phyloP scores from a whole-genome alignment of 2,329 filamentous ascomycete genomes.

The Penicillium sp. region DNA sequence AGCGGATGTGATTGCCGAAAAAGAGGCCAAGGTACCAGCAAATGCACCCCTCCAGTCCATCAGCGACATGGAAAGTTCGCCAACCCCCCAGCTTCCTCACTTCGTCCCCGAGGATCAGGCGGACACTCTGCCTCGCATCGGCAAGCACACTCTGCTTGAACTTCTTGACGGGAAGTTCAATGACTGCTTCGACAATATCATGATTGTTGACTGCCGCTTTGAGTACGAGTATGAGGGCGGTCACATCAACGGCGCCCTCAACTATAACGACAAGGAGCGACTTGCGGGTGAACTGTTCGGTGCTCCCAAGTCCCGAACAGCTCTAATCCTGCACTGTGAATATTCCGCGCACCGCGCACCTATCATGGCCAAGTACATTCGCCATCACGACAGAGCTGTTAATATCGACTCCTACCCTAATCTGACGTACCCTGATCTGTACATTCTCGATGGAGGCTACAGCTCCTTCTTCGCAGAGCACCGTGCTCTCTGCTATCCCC shows the following conservation, averaged over 20 bases:
- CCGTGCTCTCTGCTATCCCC: slow-evolving; percentile 82
- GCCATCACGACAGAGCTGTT: slow-evolving; percentile 81
- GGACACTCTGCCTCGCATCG: slow-evolving; percentile 88
- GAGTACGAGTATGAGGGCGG: slow-evolving; percentile 98
- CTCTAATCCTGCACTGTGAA: slow-evolving; percentile 96
- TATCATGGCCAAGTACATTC: slow-evolving; percentile 93
- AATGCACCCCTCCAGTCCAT: slow-evolving; percentile 71
- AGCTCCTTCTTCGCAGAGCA: slow-evolving; percentile 87
- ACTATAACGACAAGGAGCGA: slow-evolving; percentile 95
- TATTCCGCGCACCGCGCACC: slow-evolving; percentile 97
- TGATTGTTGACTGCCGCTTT: slow-evolving; percentile 95
- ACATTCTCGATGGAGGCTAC: slow-evolving; percentile 96
- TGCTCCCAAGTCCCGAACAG: slow-evolving; percentile 70
- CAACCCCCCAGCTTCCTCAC: slow-evolving; percentile 78
- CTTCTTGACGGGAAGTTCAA: slow-evolving; percentile 85
- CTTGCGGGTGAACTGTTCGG: slow-evolving; percentile 80
- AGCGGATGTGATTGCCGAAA: slow-evolving; percentile 82
- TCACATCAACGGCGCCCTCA: slow-evolving; percentile 90
- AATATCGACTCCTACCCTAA: slow-evolving; percentile 87
- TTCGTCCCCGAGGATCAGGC: slow-evolving; percentile 79
- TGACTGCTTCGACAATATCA: slow-evolving; percentile 75
- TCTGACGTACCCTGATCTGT: slow-evolving; percentile 94
- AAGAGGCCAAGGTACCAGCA: slow-evolving; percentile 64
- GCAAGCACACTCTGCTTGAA: slow-evolving; percentile 79
- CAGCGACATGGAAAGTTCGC: slow-evolving; percentile 80